Evolutionary conservation across 202 grass and related monocot species (phyloP), one percentile per base, ranked within the genome.

Genomic region (Dendrocalamus latiflorus): DNA sequence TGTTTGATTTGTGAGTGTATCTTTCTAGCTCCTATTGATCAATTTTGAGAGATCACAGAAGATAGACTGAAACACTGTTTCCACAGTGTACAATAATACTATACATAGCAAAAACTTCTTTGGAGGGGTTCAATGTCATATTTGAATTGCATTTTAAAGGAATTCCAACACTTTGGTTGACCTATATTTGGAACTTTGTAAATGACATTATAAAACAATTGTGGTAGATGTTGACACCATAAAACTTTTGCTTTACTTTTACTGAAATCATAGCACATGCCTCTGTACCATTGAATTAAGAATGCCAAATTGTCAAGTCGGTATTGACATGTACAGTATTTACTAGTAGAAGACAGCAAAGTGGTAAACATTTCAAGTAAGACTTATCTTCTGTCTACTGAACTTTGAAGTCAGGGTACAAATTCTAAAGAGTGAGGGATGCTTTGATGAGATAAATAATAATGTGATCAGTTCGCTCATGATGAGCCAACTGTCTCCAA

Each of bases 1-100:
- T n/a, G 64, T 72, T 78, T 83, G 68, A 68, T 75, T 73, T 83
- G 37, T 65, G 48, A 21, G 16, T 66, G 47, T 45, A 66, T 73
- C 57, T 83, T 37, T 64, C 39, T 48, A 11, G 57, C 28, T 65
- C 38, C 14, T 78, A 11, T 83, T 73, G 4, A 78, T 65, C 9
- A 1, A 48, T 78, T 83, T 57, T 83, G 25, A 77, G 65, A 33
- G 22, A 65, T 55, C 66, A 18, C 37, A 77, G 13, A 64, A 8
- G 17, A 58, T 10, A 72, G 38, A 45, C 38, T 56, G 58, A 65
- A 72, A 72, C n/a, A n/a, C n/a, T n/a, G n/a, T n/a, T n/a, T n/a
- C n/a, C n/a, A n/a, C n/a, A n/a, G n/a, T n/a, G n/a, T n/a, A n/a
- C n/a, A n/a, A n/a, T n/a, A n/a, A n/a, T n/a, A n/a, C n/a, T n/a